Evolutionary conservation across 495 filamentous ascomycete species (phyloP), one percentile per base, ranked within the genome.

Genomic region (Penicillium herquei): DNA sequence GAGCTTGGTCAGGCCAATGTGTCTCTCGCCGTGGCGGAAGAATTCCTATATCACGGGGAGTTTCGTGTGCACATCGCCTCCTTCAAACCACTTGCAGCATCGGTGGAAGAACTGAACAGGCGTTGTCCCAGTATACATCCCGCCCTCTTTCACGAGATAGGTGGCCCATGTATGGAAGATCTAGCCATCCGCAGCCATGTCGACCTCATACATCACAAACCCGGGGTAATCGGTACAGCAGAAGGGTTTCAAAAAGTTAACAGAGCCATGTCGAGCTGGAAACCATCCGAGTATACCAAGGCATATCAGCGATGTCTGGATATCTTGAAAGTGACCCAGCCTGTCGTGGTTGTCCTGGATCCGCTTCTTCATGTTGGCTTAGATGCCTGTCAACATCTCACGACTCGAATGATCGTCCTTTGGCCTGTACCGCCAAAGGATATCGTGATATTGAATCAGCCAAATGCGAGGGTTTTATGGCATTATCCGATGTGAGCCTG

Each of bases 1-100:
- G 82, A 84, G 55, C 71, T 78, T 49, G 82, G 82, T 14, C 78
- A 83, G 52, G 75, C 77, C 26, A 84, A 83, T 59, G 78, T 83
- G 21, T 71, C 76, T 34, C 72, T 85, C 1, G 81, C 82, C 9
- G 72, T 78, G 1, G 71, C 71, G 17, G 73, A 81, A 26, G 80
- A 81, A 48, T 74, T 84, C 1, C 61, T 82, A 26, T 63, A 69
- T 10, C 72, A 73, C 11, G 70, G 66, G 3, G 54, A 71, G 34
- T 71, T 79, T 30, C 69, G 77, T 21, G 68, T 84, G 3, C 81
- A 84, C 51, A 72, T 84, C 34, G 82, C 72, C 13, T 84, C 81
- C 0, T 84, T 80, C 67, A 11, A 61, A 61, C 16, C 74, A 72
- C 30, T 66, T 71, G 44, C 53, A 14, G 3, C 59, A 54, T n/a